phyloP scores from a whole-genome alignment of 805 yeast genomes.

The Wickerhamiella alocasiicola region DNA sequence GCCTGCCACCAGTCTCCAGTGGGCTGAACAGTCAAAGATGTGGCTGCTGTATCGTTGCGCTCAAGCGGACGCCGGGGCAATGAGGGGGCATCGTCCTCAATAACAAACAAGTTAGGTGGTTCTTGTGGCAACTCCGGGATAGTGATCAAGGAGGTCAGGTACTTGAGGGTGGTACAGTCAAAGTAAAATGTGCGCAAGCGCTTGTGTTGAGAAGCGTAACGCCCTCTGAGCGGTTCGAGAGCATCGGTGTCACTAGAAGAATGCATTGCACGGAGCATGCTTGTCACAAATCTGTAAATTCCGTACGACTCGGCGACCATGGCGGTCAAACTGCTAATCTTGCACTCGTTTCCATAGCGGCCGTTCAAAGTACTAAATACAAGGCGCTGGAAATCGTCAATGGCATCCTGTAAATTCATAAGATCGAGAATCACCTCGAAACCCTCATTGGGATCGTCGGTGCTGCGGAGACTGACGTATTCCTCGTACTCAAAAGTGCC shows the following conservation, averaged over 20 bases:
- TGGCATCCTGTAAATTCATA: slow-evolving; percentile 71
- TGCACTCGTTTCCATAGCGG: slow-evolving; percentile 53
- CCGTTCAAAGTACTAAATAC: slow-evolving; percentile 60
- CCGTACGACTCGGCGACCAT: slow-evolving; percentile 86
- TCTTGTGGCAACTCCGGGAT: slow-evolving; percentile 53
- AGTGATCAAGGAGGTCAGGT: slow-evolving; percentile 65
- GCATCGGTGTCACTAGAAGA: slow-evolving; percentile 65
- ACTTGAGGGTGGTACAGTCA: slow-evolving; percentile 76
- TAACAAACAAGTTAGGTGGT: slow-evolving; percentile 45
- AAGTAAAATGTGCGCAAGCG: slow-evolving; percentile 73
- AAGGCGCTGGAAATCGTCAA: slow-evolving; percentile 64
- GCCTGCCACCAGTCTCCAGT: slow-evolving; percentile 36
- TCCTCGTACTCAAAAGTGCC: slow-evolving; percentile 96
- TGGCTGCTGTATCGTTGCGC: slow-evolving; percentile 21
- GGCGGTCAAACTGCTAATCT: slow-evolving; percentile 78
- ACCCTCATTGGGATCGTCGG: slow-evolving; percentile 91
- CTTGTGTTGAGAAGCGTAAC: slow-evolving; percentile 59
- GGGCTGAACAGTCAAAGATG: slow-evolving; percentile 22
- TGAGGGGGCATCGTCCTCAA: slow-evolving; percentile 35
- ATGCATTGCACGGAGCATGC: slow-evolving; percentile 84
- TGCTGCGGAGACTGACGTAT: slow-evolving; percentile 74
- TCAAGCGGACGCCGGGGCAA: slow-evolving; percentile 32
- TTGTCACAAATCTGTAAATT: slow-evolving; percentile 73
- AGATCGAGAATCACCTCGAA: slow-evolving; percentile 78
- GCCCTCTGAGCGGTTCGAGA: slow-evolving; percentile 55